Evolutionary conservation across 2,329 filamentous ascomycete species (phyloP), one percentile per base, ranked within the genome.

Genomic region (Torrubiellomyces zombiae): DNA sequence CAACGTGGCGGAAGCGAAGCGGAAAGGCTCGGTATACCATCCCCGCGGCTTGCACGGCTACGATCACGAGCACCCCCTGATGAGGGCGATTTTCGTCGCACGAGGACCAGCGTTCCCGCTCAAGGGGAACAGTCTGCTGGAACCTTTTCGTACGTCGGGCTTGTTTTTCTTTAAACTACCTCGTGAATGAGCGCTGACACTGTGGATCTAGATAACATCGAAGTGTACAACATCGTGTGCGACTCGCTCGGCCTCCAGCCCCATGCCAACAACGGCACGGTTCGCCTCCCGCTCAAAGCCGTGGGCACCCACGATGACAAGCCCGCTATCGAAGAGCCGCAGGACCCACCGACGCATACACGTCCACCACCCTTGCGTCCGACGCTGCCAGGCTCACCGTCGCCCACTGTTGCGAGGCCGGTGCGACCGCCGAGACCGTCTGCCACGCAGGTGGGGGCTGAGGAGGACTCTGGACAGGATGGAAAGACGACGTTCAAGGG

Each of bases 11-110:
- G 60, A 75, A 24, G 80, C 67, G 0, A 61, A 72, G 32, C 58
- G 63, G 27, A 69, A 70, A 9, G 70, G 68, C 0, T 47, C 67
- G 9, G 58, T 69, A 0, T 98, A 94, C 43, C 65, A 76, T 36
- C 89, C 89, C 0, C 67, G 66, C 15, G 89, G 89, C 3, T 56
- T 98, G 3, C 89, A 98, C 44, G 89, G 89, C 2, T 98, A 95
- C 44, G 89, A 98, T 45, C 76, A 93, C 40, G 75, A 92, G 41
- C 76, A 98, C 45, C 85, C 86, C 1, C 59, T 98, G 21, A 98
- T 98, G 89, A 63, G 89, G 19, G 86, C 89, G 1, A 91, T 98
- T 21, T 98, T 98, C 40, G 63, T 95, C 24, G 89, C 89, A 2
- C 63, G 81, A 19, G 89, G 89, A 0, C 89, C 89, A 4, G 85